These are phyloP conservation scores for Phytophthora meadii DNA, from an alignment of 352 stramenopile species.

Conservation along the genomic window DNA sequence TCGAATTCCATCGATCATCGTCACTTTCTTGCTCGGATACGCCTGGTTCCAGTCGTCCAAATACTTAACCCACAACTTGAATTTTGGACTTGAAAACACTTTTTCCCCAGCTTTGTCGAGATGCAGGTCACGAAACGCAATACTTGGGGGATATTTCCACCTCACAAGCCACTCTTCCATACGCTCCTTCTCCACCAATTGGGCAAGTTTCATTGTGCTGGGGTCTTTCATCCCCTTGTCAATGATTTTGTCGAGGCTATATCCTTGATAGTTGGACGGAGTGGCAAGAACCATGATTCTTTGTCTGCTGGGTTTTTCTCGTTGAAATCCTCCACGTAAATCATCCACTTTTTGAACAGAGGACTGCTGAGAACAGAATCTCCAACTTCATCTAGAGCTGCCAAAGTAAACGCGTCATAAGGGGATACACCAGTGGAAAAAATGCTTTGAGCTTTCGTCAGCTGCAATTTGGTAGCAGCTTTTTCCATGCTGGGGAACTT, in stretches of 20 bases:
- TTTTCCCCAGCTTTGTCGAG: not conserved
- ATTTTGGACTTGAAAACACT: not conserved
- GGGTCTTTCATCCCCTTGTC: not conserved
- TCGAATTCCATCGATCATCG: not conserved
- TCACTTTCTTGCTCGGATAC: not conserved
- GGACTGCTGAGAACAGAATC: not conserved
- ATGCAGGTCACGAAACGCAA: not conserved
- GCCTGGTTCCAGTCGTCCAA: not conserved
- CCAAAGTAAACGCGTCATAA: not conserved
- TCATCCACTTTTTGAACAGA: not conserved
- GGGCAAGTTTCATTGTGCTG: not conserved
- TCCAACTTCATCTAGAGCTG: not conserved
- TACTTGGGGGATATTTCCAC: too few species aligned
- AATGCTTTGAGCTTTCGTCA: not conserved
- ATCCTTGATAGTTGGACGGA: not conserved
- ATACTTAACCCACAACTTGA: not conserved
- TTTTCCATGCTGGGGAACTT: not conserved
- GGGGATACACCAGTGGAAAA: not conserved
- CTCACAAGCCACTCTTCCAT: not conserved
- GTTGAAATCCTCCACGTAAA: constrained; percentile 3
- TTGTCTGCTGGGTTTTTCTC: not conserved
- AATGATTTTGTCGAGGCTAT: not conserved
- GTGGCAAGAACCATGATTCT: not conserved
- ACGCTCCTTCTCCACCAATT: not conserved
- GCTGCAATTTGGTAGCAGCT: too few species aligned